Evolutionary conservation across 495 filamentous ascomycete genomes (phyloP), one percentile per base, ranked within the genome.

Genomic region (Neurospora sp.): DNA sequence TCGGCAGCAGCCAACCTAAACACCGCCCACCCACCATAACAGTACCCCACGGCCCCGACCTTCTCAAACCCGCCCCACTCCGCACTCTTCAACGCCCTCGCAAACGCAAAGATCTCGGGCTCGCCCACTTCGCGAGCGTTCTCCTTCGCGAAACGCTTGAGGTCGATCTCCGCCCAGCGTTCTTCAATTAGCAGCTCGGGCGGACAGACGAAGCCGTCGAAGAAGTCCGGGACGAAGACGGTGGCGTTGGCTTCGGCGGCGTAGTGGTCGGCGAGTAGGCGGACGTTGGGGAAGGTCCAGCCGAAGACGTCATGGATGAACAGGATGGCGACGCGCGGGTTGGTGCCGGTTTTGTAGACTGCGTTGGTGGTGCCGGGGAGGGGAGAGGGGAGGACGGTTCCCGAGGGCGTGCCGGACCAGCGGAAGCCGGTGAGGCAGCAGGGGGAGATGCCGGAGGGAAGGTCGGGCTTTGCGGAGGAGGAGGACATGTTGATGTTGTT

Each of bases 141-240:
- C 14, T 81, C 79, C 8, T 38, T 53, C 10, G 76, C 18, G 70
- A 85, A 87, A 7, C 41, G 77, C 7, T 66, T 31, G 0, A 88
- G 14, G 73, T 89, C 83, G 69, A 88, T 73, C 5, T 81, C 77
- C 40, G 76, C 78, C 46, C 73, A 80, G 48, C 79, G 75, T 18
- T 74, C 78, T 22, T 72, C 68, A 69, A 82, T 27, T 35, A 85
- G 40, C 40, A 78, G 69, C 18, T 78, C 80, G 5, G 59, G 68
- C 53, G 79, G 75, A 72, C 82, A 71, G 40, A 80, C 78, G 69
- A 81, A 78, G 61, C 84, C 84, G 74, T 53, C 80, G 75, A 83
- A 83, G 76, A 90, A 89, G 76, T 90, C 88, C 11, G 88, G 88
- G 38, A 89, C 71, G 74, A 87, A 90, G 39, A 91, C 87, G 27